phyloP scores from a whole-genome alignment of 1,284 basidiomycete genomes.

The Ceratobasidium theobromae region DNA sequence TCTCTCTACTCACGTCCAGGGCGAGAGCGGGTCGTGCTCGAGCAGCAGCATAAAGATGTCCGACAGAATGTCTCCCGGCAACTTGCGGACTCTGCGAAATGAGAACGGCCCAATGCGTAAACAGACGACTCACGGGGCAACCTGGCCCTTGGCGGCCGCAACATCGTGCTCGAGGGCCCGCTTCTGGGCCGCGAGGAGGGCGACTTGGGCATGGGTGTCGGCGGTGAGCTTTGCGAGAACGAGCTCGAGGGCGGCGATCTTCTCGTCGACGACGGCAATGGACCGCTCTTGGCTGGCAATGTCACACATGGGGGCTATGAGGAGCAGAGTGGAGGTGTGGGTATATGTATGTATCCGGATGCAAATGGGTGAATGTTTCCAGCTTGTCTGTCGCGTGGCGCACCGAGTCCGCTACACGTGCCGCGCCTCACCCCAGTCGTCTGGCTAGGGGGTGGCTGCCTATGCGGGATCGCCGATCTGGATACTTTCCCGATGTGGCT shows the following conservation, averaged over 20 bases:
- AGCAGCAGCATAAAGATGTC: constrained; percentile 57
- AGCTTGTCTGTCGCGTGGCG: neutral
- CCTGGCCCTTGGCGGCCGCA: constrained; percentile 55
- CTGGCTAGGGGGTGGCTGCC: neutral
- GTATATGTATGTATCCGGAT: no score
- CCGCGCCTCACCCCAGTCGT: neutral
- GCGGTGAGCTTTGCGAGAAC: constrained; percentile 58
- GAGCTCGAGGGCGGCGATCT: constrained; percentile 50
- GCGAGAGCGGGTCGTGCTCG: neutral
- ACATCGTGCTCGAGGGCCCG: constrained; percentile 51
- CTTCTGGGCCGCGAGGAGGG: constrained; percentile 54
- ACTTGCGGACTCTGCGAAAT: constrained; percentile 57
- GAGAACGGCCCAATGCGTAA: constrained; percentile 61
- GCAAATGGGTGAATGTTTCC: no score
- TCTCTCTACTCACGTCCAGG: constrained; percentile 40
- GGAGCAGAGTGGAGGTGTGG: constrained; percentile 9
- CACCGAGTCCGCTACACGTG: neutral
- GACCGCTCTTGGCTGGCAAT: constrained; percentile 28
- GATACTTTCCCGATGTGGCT: no score
- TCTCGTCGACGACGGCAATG: constrained; percentile 39
- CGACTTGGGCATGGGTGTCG: constrained; percentile 55
- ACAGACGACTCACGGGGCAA: constrained; percentile 59
- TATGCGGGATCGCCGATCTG: no score
- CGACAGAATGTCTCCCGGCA: constrained; percentile 62
- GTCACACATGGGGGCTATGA: neutral